Conservation (phyloP, 1,284 basidiomycete genomes). For the Ganoderma lucidum region DNA sequence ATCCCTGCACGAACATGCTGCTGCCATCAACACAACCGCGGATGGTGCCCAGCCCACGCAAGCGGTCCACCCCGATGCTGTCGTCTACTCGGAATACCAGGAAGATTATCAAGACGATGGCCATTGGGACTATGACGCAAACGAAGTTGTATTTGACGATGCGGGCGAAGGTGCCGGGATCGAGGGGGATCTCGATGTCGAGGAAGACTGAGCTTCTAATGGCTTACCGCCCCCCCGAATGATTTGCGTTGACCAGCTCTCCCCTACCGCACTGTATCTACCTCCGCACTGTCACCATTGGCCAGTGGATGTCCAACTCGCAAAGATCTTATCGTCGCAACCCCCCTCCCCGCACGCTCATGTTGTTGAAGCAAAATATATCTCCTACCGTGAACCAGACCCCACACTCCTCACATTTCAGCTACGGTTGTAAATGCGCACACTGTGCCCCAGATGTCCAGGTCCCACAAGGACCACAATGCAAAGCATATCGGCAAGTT, state of each 20-base stretch:
- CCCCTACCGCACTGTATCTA: too few species aligned
- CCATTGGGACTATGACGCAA: constrained; percentile 47
- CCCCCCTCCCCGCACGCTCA: too few species aligned
- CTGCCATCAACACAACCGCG: constrained; percentile 13
- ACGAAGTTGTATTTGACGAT: constrained; percentile 66
- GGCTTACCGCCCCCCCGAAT: not conserved
- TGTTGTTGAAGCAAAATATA: too few species aligned
- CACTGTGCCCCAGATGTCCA: too few species aligned
- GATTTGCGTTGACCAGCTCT: too few species aligned
- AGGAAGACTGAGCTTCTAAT: constrained; percentile 65
- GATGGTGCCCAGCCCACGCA: not conserved
- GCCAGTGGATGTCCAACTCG: too few species aligned
- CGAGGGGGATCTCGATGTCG: constrained; percentile 78
- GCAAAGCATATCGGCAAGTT: not conserved
- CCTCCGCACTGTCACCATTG: too few species aligned
- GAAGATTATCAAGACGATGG: constrained; percentile 44
- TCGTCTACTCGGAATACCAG: constrained; percentile 33
- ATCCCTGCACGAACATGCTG: constrained; percentile 48
- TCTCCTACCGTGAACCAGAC: too few species aligned
- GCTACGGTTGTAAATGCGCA: too few species aligned
- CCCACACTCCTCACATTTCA: too few species aligned
- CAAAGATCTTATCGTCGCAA: too few species aligned
- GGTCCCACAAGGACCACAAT: not conserved
- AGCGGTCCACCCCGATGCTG: constrained; percentile 25
- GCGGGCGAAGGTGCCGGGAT: constrained; percentile 71